These are phyloP conservation scores for Trametes meyenii DNA, from an alignment of 768 basidiomycete species.

Conservation along the genomic window DNA sequence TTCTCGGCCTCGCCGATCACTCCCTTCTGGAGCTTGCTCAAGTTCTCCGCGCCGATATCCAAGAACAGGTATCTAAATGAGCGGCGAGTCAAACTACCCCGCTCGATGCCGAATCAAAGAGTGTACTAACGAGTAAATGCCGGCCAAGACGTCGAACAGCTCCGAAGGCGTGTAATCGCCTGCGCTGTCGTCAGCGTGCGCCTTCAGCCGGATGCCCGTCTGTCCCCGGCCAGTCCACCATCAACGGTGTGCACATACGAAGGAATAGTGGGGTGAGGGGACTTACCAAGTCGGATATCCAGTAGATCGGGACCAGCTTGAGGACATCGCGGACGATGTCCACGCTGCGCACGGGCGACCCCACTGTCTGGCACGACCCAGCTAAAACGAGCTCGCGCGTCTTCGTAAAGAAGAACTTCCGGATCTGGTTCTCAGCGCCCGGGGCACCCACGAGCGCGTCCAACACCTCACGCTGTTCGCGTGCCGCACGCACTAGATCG, in stretches of 20 bases:
- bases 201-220: slow-evolving; percentile 77
- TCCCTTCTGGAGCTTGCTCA: slow-evolving; percentile 56
- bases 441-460: slow-evolving; percentile 50
- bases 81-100: neutral
- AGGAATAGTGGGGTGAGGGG: neutral
- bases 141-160: slow-evolving; percentile 63
- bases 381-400: slow-evolving; percentile 59
- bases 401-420: slow-evolving; percentile 65
- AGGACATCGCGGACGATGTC: slow-evolving; percentile 74
- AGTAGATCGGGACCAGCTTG: slow-evolving; percentile 64
- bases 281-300: slow-evolving; percentile 73
- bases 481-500: slow-evolving; percentile 40
- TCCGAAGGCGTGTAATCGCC: slow-evolving; percentile 67
- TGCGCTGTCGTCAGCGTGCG: slow-evolving; percentile 44
- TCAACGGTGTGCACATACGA: neutral
- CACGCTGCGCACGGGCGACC: slow-evolving; percentile 53
- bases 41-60: slow-evolving; percentile 60
- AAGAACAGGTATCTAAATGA: slow-evolving; percentile 73
- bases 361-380: slow-evolving; percentile 60
- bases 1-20: slow-evolving; percentile 55
- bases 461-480: slow-evolving; percentile 52
- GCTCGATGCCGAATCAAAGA: neutral
- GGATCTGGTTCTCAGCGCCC: slow-evolving; percentile 52
- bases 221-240: slow-evolving; percentile 31
- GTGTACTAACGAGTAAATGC: slow-evolving; percentile 66